Conservation (phyloP, 768 basidiomycete genomes). For the Lentinula detonsa region DNA sequence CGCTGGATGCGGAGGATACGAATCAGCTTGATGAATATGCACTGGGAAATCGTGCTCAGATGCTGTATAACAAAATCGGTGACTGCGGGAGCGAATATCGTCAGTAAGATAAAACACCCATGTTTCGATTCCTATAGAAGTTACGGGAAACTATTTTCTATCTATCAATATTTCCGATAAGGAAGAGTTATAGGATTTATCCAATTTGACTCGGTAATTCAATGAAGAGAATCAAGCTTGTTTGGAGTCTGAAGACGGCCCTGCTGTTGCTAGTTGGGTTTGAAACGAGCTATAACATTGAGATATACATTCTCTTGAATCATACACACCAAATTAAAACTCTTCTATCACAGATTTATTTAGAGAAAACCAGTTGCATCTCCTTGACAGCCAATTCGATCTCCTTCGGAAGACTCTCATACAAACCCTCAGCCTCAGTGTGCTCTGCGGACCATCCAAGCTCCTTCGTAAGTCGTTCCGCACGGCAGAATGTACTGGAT, state of each 20-base stretch:
- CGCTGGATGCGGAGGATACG: constrained; percentile 36
- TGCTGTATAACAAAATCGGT: constrained; percentile 31
- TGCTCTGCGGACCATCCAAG: constrained; percentile 1
- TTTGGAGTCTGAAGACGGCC: too few species aligned
- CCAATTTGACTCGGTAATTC: too few species aligned
- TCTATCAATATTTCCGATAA: too few species aligned
- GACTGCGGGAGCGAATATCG: constrained; percentile 56
- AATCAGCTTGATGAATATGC: constrained; percentile 37
- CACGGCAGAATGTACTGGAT: background rate
- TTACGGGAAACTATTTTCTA: background rate
- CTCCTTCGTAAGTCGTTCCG: background rate
- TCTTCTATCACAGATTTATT: too few species aligned
- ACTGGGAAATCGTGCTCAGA: constrained; percentile 34
- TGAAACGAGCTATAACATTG: too few species aligned
- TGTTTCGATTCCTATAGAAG: background rate
- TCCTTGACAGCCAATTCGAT: constrained; percentile 1
- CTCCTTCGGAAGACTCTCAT: background rate
- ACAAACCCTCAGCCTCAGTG: background rate
- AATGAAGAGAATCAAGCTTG: too few species aligned
- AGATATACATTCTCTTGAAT: too few species aligned
- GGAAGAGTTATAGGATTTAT: too few species aligned
- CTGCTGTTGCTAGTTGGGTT: too few species aligned
- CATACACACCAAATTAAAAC: too few species aligned
- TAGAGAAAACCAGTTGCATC: background rate
- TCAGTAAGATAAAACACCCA: background rate